Evolutionary conservation across 2,329 filamentous ascomycete species (phyloP).

Genomic region (Arthrobotrys sphaeroides): DNA sequence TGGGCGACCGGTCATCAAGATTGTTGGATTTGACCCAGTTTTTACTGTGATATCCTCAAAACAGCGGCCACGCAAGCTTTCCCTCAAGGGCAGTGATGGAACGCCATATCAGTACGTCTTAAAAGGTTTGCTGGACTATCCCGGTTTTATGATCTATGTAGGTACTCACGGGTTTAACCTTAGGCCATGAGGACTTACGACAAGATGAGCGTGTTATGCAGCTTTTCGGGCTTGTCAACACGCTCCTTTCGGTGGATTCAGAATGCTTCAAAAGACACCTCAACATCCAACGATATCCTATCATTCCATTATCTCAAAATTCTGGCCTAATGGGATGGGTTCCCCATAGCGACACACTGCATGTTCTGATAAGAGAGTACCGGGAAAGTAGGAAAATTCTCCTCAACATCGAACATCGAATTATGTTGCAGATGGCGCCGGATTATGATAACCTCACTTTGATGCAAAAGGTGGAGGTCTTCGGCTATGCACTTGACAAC

Average conservation of each 20-base stretch:
- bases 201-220: constrained; percentile 99
- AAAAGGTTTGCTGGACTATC: constrained; percentile 73
- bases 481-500: constrained; percentile 98
- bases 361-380: constrained; percentile 96
- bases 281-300: constrained; percentile 93
- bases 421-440: constrained; percentile 99
- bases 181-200: constrained; percentile 89
- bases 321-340: constrained; percentile 97
- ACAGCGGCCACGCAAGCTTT: constrained; percentile 90
- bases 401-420: constrained; percentile 98
- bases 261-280: constrained; percentile 98
- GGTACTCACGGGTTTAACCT: not conserved
- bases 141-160: not conserved
- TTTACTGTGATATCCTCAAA: constrained; percentile 96
- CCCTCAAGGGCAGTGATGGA: constrained; percentile 87
- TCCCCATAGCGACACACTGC: constrained; percentile 94
- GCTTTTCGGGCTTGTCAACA: constrained; percentile 96
- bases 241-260: constrained; percentile 87
- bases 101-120: constrained; percentile 85
- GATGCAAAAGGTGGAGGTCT: constrained; percentile 99
- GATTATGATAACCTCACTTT: constrained; percentile 98
- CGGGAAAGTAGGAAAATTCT: constrained; percentile 96
- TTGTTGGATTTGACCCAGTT: constrained; percentile 87
- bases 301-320: constrained; percentile 96
- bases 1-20: constrained; percentile 79